Evolutionary conservation across 2,329 filamentous ascomycete genomes (phyloP).

Genomic region (Monosporascus sp.): DNA sequence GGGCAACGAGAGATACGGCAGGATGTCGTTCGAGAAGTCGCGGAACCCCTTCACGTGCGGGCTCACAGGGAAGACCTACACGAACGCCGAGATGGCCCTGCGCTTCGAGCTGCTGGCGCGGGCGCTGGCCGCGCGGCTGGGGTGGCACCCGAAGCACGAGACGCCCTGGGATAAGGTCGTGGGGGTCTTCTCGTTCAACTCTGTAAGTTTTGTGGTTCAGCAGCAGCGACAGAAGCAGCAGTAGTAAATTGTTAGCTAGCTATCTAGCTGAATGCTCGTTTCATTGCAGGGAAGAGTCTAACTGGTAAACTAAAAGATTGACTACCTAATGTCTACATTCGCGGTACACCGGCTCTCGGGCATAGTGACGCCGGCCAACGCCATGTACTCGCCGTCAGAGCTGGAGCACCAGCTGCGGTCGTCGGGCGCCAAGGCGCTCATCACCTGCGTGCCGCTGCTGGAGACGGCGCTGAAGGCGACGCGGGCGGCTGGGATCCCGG

Average conservation of each 20-base stretch:
- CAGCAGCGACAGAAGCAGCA: not conserved
- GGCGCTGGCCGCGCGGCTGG: constrained; percentile 59
- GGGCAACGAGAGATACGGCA: constrained; percentile 61
- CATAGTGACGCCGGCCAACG: constrained; percentile 64
- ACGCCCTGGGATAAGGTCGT: constrained; percentile 74
- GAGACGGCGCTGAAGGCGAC: constrained; percentile 57
- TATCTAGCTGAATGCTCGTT: no score
- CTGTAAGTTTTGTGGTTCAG: constrained; percentile 27
- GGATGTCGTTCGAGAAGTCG: constrained; percentile 53
- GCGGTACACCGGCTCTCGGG: constrained; percentile 64
- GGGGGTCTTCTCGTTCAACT: constrained; percentile 67
- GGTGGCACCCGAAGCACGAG: constrained; percentile 63
- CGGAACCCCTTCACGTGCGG: constrained; percentile 68
- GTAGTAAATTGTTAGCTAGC: no score
- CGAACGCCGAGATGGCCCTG: constrained; percentile 54
- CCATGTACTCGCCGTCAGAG: constrained; percentile 61
- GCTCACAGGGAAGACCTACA: constrained; percentile 58
- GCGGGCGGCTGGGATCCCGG: constrained; percentile 53
- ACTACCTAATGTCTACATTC: constrained; percentile 62
- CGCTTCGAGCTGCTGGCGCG: constrained; percentile 62
- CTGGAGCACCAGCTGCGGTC: constrained; percentile 62
- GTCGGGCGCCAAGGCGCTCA: constrained; percentile 58
- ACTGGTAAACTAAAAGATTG: constrained; percentile 36
- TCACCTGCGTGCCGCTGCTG: constrained; percentile 63
- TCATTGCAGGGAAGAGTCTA: not conserved